Percentiles rank a stretch among this genome's conserved stretches.
Evolutionary conservation across 495 filamentous ascomycete genomes (phyloP).

Genomic region (Aspergillus asperescens): DNA sequence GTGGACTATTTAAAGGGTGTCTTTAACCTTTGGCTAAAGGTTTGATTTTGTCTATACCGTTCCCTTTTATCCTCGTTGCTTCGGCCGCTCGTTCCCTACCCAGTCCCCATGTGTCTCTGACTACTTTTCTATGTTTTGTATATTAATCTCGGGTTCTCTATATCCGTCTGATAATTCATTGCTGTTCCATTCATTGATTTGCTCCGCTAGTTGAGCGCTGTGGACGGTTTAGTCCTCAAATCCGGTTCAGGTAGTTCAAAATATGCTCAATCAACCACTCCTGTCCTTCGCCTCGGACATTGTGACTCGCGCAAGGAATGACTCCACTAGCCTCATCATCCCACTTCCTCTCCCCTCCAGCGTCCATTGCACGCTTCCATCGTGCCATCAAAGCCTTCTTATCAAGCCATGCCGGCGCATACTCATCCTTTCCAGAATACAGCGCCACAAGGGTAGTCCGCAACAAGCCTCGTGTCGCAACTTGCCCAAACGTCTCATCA

Average conservation of each 20-base stretch:
- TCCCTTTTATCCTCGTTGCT: neutral
- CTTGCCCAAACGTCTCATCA: slow-evolving; percentile 57
- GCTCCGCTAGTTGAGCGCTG: neutral
- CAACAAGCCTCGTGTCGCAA: slow-evolving; percentile 51
- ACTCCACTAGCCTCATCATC: slow-evolving; percentile 54
- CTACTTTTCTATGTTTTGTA: slow-evolving; percentile 18
- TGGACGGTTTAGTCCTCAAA: slow-evolving; percentile 24
- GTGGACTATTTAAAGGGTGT: slow-evolving; percentile 98
- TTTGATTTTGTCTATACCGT: slow-evolving; percentile 39
- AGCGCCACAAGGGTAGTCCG: slow-evolving; percentile 47
- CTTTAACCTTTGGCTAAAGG: slow-evolving; percentile 80
- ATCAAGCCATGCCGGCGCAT: slow-evolving; percentile 57
- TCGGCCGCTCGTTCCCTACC: neutral
- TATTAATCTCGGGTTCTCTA: slow-evolving; percentile 10
- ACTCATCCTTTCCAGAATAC: slow-evolving; percentile 69
- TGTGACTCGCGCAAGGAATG: slow-evolving; percentile 58
- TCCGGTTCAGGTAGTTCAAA: slow-evolving; percentile 47
- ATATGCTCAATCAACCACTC: slow-evolving; percentile 52
- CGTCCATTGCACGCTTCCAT: slow-evolving; percentile 62
- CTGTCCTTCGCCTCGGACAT: slow-evolving; percentile 46
- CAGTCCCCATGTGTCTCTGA: slow-evolving; percentile 8
- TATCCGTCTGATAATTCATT: slow-evolving; percentile 14
- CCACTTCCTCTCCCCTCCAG: slow-evolving; percentile 37
- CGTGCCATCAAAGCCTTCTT: slow-evolving; percentile 55
- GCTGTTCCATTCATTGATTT: neutral